Evolutionary conservation across 768 basidiomycete species (phyloP).

Genomic region (Agaricus blazei): DNA sequence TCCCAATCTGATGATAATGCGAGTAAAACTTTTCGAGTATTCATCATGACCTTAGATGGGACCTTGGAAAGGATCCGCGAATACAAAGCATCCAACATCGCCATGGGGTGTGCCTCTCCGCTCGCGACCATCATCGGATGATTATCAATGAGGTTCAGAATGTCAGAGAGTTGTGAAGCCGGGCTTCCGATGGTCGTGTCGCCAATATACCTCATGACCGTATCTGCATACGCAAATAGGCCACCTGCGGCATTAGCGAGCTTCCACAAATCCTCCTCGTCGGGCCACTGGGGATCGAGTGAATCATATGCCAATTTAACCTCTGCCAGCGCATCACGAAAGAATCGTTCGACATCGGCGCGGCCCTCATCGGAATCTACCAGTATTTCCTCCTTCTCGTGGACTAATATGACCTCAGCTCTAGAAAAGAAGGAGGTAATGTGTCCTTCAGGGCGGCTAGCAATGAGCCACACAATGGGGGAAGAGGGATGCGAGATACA

Average conservation of each 20-base stretch:
- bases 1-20: constrained; percentile 19
- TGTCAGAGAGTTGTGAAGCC: background rate
- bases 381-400: constrained; percentile 1
- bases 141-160: no score
- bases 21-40: constrained; percentile 8
- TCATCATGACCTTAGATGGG: no score
- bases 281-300: constrained; percentile 15
- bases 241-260: constrained; percentile 17
- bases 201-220: constrained; percentile 16
- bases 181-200: background rate
- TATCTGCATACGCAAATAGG: constrained; percentile 20
- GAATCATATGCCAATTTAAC: background rate
- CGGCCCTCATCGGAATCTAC: constrained; percentile 12
- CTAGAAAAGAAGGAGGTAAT: constrained; percentile 12
- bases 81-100: no score
- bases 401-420: background rate
- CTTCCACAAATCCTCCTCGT: constrained; percentile 2
- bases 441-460: constrained; percentile 22
- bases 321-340: constrained; percentile 6
- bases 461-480: constrained; percentile 18
- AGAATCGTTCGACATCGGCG: constrained; percentile 15
- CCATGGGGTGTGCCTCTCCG: no score
- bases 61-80: no score
- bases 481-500: background rate
- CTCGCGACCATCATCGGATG: no score